Percentiles rank a stretch among this genome's conserved stretches.
phyloP scores from a whole-genome alignment of 768 basidiomycete genomes.

The Hortiboletus campestris region DNA sequence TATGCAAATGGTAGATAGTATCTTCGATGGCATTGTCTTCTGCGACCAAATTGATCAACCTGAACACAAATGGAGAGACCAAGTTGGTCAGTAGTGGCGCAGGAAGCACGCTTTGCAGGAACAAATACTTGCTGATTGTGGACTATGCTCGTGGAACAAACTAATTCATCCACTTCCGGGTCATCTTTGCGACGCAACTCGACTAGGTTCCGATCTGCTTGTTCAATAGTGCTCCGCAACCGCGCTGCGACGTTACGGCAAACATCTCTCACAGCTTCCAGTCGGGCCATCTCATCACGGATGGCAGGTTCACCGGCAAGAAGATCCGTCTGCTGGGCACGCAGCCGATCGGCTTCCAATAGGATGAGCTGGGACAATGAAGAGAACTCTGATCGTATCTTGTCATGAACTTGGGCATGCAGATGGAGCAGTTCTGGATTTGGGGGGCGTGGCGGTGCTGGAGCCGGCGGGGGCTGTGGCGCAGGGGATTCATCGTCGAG shows the following conservation, averaged over 20 bases:
- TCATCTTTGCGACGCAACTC: constrained; percentile 84
- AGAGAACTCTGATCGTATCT: constrained; percentile 67
- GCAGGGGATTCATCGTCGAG: constrained; percentile 57
- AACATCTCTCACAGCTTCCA: constrained; percentile 91
- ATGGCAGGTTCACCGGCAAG: constrained; percentile 90
- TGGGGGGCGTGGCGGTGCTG: constrained; percentile 76
- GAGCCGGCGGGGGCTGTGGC: constrained; percentile 27
- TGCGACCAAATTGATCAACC: constrained; percentile 95
- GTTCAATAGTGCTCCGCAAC: constrained; percentile 57
- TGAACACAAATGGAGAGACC: constrained; percentile 32
- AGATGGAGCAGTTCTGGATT: constrained; percentile 87
- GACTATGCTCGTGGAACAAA: constrained; percentile 94
- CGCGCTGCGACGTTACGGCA: constrained; percentile 77
- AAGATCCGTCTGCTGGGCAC: constrained; percentile 81
- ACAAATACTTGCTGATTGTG: constrained; percentile 76
- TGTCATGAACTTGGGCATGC: constrained; percentile 73
- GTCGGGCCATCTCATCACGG: constrained; percentile 90
- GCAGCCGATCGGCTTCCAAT: constrained; percentile 70
- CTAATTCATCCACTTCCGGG: constrained; percentile 93
- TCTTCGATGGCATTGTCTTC: constrained; percentile 99
- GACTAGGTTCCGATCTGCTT: constrained; percentile 69
- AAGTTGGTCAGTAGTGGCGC: constrained; percentile 17
- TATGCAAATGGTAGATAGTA: constrained; percentile 94
- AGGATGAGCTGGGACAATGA: constrained; percentile 64
- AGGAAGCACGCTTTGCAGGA: background rate